These are phyloP conservation scores for Gremmenia infestans DNA, from an alignment of 2,329 filamentous ascomycete species.

Conservation along the genomic window DNA sequence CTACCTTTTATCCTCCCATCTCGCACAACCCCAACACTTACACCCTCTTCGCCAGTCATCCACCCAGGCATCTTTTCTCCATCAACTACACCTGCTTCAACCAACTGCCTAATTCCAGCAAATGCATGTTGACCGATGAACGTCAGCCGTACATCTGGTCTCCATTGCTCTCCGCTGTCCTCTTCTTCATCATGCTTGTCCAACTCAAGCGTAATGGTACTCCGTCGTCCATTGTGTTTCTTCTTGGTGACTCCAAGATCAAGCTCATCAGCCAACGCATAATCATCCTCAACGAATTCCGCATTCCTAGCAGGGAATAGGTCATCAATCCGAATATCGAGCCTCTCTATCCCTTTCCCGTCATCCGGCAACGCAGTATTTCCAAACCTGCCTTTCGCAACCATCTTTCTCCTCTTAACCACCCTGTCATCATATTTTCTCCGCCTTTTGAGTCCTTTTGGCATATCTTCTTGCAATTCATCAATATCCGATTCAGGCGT, in stretches of 20 bases:
- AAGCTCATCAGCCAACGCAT: slow-evolving; percentile 21
- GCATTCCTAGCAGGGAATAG: slow-evolving; percentile 39
- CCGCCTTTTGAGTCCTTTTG: slow-evolving; percentile 25
- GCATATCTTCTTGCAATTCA: slow-evolving; percentile 14
- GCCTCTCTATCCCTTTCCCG: slow-evolving; percentile 55
- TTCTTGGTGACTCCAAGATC: slow-evolving; percentile 25
- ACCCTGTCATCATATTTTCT: slow-evolving; percentile 32
- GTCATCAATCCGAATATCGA: slow-evolving; percentile 57
- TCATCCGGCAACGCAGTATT: slow-evolving; percentile 50
- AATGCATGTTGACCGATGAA: slow-evolving; percentile 78
- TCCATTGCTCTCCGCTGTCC: slow-evolving; percentile 39
- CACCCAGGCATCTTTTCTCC: slow-evolving; percentile 78
- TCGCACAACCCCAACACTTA: slow-evolving; percentile 67
- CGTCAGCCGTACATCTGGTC: slow-evolving; percentile 57
- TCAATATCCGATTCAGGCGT: slow-evolving; percentile 36
- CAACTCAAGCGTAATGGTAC: slow-evolving; percentile 20
- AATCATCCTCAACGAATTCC: slow-evolving; percentile 20
- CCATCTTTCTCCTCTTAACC: slow-evolving; percentile 53
- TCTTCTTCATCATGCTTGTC: slow-evolving; percentile 26
- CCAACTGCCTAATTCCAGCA: slow-evolving; percentile 70
- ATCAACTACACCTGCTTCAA: slow-evolving; percentile 71
- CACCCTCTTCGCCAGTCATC: slow-evolving; percentile 84
- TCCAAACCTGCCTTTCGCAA: slow-evolving; percentile 69
- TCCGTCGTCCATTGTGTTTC: slow-evolving; percentile 28
- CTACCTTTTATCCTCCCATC: slow-evolving; percentile 59